Evolutionary conservation across 805 yeast species (phyloP).

Genomic region (Candida ipomoeae): DNA sequence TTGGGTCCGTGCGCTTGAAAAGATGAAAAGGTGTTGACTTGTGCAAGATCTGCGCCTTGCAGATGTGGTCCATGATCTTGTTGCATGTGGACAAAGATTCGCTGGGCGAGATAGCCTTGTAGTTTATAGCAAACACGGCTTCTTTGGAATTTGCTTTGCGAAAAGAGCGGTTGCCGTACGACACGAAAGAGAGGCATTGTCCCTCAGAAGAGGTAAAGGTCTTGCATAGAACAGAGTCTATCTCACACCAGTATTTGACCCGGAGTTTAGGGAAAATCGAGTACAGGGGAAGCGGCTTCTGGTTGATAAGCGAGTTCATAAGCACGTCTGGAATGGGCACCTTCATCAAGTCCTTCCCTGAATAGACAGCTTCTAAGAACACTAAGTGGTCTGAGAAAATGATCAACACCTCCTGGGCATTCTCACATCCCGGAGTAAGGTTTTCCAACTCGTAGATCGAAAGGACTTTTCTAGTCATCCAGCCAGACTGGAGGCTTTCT

Average conservation of each 20-base stretch:
- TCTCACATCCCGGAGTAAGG: constrained; percentile 17
- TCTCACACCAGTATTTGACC: constrained; percentile 65
- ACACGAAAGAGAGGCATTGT: constrained; percentile 26
- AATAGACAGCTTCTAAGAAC: constrained; percentile 53
- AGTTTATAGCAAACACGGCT: constrained; percentile 22
- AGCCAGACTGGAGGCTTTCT: constrained; percentile 75
- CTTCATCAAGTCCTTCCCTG: constrained; percentile 28
- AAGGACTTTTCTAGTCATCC: constrained; percentile 83
- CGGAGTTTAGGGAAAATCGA: constrained; percentile 56
- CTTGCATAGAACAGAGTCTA: constrained; percentile 52
- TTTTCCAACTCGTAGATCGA: constrained; percentile 52
- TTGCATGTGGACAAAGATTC: constrained; percentile 16
- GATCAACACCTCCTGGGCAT: constrained; percentile 50
- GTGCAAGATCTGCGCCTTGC: constrained; percentile 67
- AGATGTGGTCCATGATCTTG: constrained; percentile 52
- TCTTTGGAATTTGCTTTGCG: constrained; percentile 18
- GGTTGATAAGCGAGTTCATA: constrained; percentile 88
- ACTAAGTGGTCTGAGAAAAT: constrained; percentile 78
- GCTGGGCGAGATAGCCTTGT: constrained; percentile 19
- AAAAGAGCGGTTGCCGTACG: constrained; percentile 26
- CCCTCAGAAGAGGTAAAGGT: constrained; percentile 31
- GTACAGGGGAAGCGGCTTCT: constrained; percentile 59
- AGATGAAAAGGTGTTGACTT: constrained; percentile 85
- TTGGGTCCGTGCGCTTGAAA: constrained; percentile 46
- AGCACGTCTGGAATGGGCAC: constrained; percentile 61